Percentiles rank a stretch among this genome's conserved stretches.
These are phyloP conservation scores for Dendrobium huoshanense DNA, from an alignment of 106 monocot genomes.

Conservation along the genomic window DNA sequence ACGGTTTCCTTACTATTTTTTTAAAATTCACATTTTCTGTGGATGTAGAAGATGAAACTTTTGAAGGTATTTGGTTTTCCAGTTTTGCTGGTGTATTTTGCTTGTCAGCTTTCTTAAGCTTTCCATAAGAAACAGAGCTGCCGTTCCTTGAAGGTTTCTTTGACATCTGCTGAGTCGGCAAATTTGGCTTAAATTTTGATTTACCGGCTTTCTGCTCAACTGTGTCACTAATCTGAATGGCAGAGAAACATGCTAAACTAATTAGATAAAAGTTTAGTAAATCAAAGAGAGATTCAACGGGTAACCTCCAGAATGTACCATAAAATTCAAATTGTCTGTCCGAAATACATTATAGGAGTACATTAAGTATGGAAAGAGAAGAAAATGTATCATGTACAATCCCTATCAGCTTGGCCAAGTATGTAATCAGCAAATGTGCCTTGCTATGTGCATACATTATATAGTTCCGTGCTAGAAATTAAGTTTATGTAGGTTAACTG, in stretches of 20 bases:
- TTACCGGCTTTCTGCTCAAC: conserved; percentile 31
- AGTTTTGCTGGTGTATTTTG: conserved; percentile 9
- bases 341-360: background rate
- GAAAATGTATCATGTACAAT: background rate
- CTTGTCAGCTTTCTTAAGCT: conserved; percentile 19
- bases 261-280: background rate
- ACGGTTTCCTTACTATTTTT: conserved; percentile 23
- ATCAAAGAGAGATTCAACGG: background rate
- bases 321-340: background rate
- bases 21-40: conserved; percentile 17
- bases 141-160: conserved; percentile 20
- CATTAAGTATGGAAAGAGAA: background rate
- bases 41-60: conserved; percentile 5
- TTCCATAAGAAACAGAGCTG: conserved; percentile 15
- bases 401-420: background rate
- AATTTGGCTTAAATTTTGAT: conserved; percentile 7
- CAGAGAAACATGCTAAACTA: background rate
- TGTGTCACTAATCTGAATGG: conserved; percentile 24
- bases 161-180: conserved; percentile 9
- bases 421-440: background rate
- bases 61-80: conserved; percentile 19
- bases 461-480: background rate
- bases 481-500: background rate
- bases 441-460: background rate
- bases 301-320: background rate